Evolutionary conservation across 1,284 basidiomycete genomes (phyloP).

Genomic region (Athelia sp.): DNA sequence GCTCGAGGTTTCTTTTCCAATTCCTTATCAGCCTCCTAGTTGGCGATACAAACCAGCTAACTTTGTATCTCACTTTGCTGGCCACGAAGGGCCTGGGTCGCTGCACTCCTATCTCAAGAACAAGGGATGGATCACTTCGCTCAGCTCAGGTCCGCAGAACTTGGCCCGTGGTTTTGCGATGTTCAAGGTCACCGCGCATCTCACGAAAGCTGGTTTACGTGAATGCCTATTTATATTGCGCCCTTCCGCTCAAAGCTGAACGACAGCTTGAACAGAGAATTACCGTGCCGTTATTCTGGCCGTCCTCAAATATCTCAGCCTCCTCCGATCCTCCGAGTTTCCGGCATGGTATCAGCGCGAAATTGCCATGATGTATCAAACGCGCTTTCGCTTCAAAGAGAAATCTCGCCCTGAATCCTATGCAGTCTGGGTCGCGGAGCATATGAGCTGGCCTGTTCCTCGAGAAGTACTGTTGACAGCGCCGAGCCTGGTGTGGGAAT

Average conservation of each 20-base stretch:
- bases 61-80: slow-evolving; percentile 85
- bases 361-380: slow-evolving; percentile 67
- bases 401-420: slow-evolving; percentile 80
- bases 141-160: slow-evolving; percentile 73
- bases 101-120: slow-evolving; percentile 89
- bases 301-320: slow-evolving; percentile 84
- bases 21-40: slow-evolving; percentile 77
- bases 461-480: slow-evolving; percentile 76
- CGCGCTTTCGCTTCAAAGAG: slow-evolving; percentile 87
- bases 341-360: slow-evolving; percentile 79
- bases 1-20: slow-evolving; percentile 85
- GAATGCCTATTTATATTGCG: slow-evolving; percentile 23
- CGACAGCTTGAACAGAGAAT: slow-evolving; percentile 47
- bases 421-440: slow-evolving; percentile 73
- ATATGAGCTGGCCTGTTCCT: slow-evolving; percentile 80
- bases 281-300: slow-evolving; percentile 72
- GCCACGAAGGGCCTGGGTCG: slow-evolving; percentile 96
- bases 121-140: slow-evolving; percentile 85
- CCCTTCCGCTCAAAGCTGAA: slow-evolving; percentile 5
- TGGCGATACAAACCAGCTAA: slow-evolving; percentile 82
- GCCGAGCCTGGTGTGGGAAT: slow-evolving; percentile 73
- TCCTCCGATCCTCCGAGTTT: slow-evolving; percentile 71
- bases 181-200: slow-evolving; percentile 80
- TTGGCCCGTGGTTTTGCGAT: slow-evolving; percentile 83
- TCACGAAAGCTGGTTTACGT: slow-evolving; percentile 89